These are phyloP conservation scores for Diutina scorzettiae DNA, from an alignment of 1,139 yeast genomes.

Conservation along the genomic window DNA sequence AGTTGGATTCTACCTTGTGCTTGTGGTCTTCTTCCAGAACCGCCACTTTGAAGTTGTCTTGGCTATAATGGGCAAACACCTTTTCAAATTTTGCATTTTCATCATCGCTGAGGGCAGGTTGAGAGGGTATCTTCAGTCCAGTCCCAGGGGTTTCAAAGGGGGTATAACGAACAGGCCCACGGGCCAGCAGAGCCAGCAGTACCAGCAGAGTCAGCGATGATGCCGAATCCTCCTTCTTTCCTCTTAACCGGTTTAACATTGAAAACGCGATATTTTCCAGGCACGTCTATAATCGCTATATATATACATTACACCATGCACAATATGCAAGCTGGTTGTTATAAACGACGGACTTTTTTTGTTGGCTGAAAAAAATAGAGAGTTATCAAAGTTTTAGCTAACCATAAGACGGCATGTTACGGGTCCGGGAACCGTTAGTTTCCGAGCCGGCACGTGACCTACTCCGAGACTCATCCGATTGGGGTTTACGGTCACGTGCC, in stretches of 20 bases:
- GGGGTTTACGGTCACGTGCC: too few species aligned
- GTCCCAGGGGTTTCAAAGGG: neutral
- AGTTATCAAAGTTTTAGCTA: too few species aligned
- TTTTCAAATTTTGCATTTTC: conserved; percentile 46
- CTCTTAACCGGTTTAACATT: neutral
- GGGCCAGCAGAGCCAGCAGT: neutral
- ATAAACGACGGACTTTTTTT: too few species aligned
- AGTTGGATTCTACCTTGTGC: conserved; percentile 7
- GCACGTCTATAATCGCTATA: too few species aligned
- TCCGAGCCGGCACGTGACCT: too few species aligned
- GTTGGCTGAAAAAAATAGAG: too few species aligned
- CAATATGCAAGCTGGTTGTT: too few species aligned
- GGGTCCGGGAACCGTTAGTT: too few species aligned
- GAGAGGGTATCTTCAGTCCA: neutral
- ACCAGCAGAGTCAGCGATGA: neutral
- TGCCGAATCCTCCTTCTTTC: neutral
- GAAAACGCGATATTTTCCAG: too few species aligned
- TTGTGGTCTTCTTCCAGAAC: conserved; percentile 26
- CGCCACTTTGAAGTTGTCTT: conserved; percentile 29
- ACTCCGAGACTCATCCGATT: too few species aligned
- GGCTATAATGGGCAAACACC: conserved; percentile 49
- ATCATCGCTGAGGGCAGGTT: conserved; percentile 15
- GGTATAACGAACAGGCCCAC: neutral
- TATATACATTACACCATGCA: too few species aligned
- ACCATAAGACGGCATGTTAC: too few species aligned